A percentile compares a stretch with the other conserved stretches of the same genome.
Evolutionary conservation across 306 rosid species (phyloP).

Genomic region (Begonia loranthoides): DNA sequence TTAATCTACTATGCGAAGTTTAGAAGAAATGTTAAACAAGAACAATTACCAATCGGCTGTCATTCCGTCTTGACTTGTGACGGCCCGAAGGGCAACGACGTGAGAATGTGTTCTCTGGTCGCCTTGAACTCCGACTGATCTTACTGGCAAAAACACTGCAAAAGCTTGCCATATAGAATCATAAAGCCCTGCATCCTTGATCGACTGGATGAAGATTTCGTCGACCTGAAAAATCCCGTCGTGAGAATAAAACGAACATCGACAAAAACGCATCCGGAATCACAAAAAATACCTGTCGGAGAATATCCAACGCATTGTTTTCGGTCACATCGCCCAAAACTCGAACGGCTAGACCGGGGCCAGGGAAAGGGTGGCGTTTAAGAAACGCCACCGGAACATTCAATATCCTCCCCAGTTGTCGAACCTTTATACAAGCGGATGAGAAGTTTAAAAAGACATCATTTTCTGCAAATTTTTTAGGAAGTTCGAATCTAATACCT

Average conservation of each 20-base stretch:
- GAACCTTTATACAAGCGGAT: constrained; percentile 38
- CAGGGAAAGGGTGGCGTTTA: constrained; percentile 95
- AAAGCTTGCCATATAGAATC: constrained; percentile 98
- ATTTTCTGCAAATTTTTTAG: not conserved
- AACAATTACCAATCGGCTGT: constrained; percentile 83
- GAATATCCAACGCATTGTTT: constrained; percentile 69
- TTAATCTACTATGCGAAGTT: too few relatives aligned
- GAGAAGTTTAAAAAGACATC: not conserved
- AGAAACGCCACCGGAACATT: constrained; percentile 67
- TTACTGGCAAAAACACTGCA: constrained; percentile 83
- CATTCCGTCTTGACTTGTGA: constrained; percentile 99
- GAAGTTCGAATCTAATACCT: constrained; percentile 39
- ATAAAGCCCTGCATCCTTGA: constrained; percentile 84
- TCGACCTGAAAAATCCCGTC: constrained; percentile 42
- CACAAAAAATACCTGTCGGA: constrained; percentile 47
- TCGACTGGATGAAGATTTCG: constrained; percentile 86
- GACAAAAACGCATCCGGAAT: too few relatives aligned
- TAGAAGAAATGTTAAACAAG: not conserved
- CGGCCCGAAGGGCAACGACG: constrained; percentile 90
- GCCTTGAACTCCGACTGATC: constrained; percentile 93
- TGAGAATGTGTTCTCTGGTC: constrained; percentile 96
- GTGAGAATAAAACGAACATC: too few relatives aligned
- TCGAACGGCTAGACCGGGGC: constrained; percentile 95
- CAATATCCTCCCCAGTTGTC: constrained; percentile 68
- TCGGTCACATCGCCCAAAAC: constrained; percentile 81